Evolutionary conservation across 225 moss, liverwort and hornwort species (phyloP), one percentile per base, ranked within the genome.

Genomic region (Bryoerythrophyllum caledonicum): DNA sequence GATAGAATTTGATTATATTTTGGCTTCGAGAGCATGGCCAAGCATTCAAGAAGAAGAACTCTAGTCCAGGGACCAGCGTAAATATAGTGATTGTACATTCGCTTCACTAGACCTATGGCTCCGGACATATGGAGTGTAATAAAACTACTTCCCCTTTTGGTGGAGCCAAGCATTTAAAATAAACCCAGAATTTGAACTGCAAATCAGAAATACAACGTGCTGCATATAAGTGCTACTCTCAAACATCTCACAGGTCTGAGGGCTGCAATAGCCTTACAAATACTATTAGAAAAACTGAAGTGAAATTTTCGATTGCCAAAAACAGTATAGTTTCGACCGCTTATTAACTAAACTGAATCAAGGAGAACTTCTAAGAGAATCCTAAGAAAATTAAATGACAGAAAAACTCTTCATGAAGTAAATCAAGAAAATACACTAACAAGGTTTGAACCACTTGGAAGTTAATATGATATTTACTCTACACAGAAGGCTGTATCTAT

Each of bases 261-360:
- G 93, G 93, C 68, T 91, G 93, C 61, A 90, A 90, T 58, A 94
- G 64, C 70, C 93, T 86, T 78, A 88, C 91, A 88, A 94, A 91
- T 8, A 94, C 93, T 87, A 84, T 38, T 61, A 82, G 73, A 79
- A 60, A 71, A 60, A 5, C 60, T 67, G 38, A 65, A 63, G 53
- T 60, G 44, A 72, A 76, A 68, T 17, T 65, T 67, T 66, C 8
- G 35, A 55, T 38, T 4, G 25, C 63, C 25, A 28, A 24, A 63
- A 24, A 55, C 21, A 2, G 23, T 54, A 38, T 14, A 40, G n/a
- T 38, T 28, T 65, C 15, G 21, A 66, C 51, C 60, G 49, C 57
- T 51, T 51, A 15, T 34, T 65, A 65, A 72, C 46, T 37, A 43
- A 57, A 58, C 35, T 37, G 26, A 66, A 74, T 24, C 41, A 67